Evolutionary conservation across 345 rosid species (phyloP).

Genomic region (Melaleuca alternifolia): DNA sequence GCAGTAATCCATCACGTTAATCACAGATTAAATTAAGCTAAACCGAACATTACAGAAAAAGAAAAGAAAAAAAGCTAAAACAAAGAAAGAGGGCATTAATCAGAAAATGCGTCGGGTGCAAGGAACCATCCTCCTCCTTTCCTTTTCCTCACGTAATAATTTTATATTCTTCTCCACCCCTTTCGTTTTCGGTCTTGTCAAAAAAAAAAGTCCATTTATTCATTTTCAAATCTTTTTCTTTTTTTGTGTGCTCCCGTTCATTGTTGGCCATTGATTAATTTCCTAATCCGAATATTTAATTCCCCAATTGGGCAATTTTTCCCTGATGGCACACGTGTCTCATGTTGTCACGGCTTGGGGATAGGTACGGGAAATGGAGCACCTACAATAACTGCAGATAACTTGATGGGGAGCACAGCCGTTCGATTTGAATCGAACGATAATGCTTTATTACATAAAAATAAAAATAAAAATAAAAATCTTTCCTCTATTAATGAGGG

Average conservation of each 20-base stretch:
- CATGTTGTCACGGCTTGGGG: not conserved
- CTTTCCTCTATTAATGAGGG: too few relatives aligned
- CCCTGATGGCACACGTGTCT: not conserved
- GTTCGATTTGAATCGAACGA: too few relatives aligned
- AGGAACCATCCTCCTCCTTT: slow-evolving; percentile 44
- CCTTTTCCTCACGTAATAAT: slow-evolving; percentile 12
- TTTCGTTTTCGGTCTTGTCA: slow-evolving; percentile 30
- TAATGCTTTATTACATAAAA: too few relatives aligned
- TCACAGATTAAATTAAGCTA: not conserved
- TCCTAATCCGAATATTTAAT: not conserved
- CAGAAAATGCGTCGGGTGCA: slow-evolving; percentile 35
- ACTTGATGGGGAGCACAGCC: too few relatives aligned
- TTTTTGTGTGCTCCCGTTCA: not conserved
- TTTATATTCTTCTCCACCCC: not conserved
- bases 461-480: too few relatives aligned
- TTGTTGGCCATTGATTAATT: not conserved
- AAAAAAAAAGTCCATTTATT: not conserved
- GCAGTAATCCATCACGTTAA: not conserved
- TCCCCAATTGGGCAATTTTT: not conserved
- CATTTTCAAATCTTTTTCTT: not conserved
- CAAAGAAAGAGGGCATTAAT: not conserved
- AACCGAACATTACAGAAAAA: not conserved
- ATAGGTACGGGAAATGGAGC: too few relatives aligned
- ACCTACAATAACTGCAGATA: too few relatives aligned
- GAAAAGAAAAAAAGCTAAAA: too few relatives aligned